phyloP scores from a whole-genome alignment of 371 early-diverging fungal species.

The Syncephalastrum sp. region DNA sequence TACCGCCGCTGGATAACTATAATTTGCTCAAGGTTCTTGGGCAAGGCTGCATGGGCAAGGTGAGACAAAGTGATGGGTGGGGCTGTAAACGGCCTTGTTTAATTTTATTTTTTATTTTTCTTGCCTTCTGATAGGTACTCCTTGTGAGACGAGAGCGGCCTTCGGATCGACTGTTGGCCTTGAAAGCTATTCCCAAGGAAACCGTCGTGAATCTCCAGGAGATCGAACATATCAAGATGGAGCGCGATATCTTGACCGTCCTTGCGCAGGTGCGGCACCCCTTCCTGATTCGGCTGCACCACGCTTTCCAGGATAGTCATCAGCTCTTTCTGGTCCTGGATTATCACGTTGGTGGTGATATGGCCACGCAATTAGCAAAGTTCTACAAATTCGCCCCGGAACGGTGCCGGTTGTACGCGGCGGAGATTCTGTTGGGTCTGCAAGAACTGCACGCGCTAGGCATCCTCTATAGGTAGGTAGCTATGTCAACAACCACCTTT shows the following conservation, averaged over 20 bases:
- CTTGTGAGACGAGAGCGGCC: conserved; percentile 70
- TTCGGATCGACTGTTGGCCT: conserved; percentile 71
- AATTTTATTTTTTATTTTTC: conserved; percentile 4
- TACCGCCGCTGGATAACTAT: conserved; percentile 41
- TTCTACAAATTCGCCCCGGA: conserved; percentile 32
- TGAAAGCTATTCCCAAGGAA: conserved; percentile 96
- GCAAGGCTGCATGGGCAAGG: conserved; percentile 61
- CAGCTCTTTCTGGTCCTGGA: conserved; percentile 94
- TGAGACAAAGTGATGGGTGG: conserved; percentile 5
- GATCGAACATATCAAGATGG: conserved; percentile 66
- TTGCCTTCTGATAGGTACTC: conserved; percentile 58
- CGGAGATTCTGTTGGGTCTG: conserved; percentile 77
- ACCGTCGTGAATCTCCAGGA: conserved; percentile 86
- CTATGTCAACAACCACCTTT: not conserved
- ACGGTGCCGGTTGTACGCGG: conserved; percentile 67
- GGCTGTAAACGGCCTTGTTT: not conserved
- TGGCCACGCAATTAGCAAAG: conserved; percentile 57
- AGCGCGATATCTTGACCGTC: conserved; percentile 51
- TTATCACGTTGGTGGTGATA: conserved; percentile 77
- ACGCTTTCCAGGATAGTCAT: conserved; percentile 90
- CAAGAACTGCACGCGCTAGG: conserved; percentile 75
- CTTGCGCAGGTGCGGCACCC: conserved; percentile 70
- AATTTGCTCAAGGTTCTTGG: conserved; percentile 58
- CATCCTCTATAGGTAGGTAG: conserved; percentile 67
- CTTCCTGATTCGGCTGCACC: conserved; percentile 92